Base-by-base conservation (phyloP, 2,329 filamentous ascomycete genomes). In the Nothopassalora personata region DNA sequence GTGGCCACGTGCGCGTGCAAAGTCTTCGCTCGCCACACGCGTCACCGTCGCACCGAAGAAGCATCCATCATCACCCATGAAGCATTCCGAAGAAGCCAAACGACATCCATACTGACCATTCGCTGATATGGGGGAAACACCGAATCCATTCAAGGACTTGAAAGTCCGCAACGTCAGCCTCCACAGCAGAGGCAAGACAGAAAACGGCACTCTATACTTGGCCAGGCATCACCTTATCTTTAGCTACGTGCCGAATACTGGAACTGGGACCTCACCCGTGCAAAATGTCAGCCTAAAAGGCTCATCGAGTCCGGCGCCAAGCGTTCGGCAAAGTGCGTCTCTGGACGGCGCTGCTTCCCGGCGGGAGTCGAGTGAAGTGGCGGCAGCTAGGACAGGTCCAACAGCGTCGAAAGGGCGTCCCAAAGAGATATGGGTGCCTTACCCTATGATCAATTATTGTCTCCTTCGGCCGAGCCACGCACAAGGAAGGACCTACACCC, bases 401-500 rank as follows among this genome's bases (percentile, higher is more conserved):
- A 33, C 58, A 15, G 5, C 34, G 18, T 60, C 67, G n/a, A 72
- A 73, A 58, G 69, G 70, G 10, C 79, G 77, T 64, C 78, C 82
- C 23, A 81, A 86, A 71, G 90, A 96, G 75, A 84, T 89, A 71
- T 99, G 93, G 90, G 90, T 97, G 57, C 92, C 94, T 15, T 99
- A 92, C 74, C 92, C 93, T 27, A 92, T 97, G 75, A 90, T 99
- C 69, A 84, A 84, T 45, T 84, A 87, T 69, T 96, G 92, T 76
- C 85, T 83, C 27, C 85, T 93, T 65, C 85, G 90, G 60, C 88
- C 91, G 9, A 70, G 69, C 49, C 66, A 71, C 53, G 53, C 62
- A 9, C 51, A 58, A 18, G 56, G 58, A 10, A 23, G 46, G 8
- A 48, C 33, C 31, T 34, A 48, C 19, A 36, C 36, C n/a, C 39